These are phyloP conservation scores for Trichothecium roseum DNA, from an alignment of 2,329 filamentous ascomycete genomes.

Conservation along the genomic window DNA sequence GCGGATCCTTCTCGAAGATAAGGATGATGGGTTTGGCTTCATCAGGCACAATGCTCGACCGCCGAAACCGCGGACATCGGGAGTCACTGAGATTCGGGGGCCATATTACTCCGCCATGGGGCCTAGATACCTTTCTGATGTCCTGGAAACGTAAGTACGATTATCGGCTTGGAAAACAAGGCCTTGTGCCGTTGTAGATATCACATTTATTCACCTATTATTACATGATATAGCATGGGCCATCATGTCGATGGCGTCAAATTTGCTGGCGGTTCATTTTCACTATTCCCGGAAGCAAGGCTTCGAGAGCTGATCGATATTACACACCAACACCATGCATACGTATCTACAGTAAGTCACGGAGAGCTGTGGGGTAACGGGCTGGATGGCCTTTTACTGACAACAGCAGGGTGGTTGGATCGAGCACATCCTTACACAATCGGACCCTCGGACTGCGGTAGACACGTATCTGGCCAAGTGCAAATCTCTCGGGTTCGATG, in stretches of 20 bases:
- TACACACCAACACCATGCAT: conserved; percentile 12
- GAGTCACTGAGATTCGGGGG: conserved; percentile 44
- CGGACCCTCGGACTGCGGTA: conserved; percentile 30
- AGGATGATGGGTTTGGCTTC: conserved; percentile 36
- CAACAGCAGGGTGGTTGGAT: conserved; percentile 39
- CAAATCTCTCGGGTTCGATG: conserved; percentile 42
- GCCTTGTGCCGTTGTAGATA: too few relatives aligned
- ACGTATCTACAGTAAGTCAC: conserved; percentile 37
- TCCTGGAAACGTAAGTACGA: conserved; percentile 39
- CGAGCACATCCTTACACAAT: conserved; percentile 39
- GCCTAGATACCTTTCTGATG: conserved; percentile 38
- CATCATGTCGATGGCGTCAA: conserved; percentile 44
- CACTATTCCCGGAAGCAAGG: conserved; percentile 23
- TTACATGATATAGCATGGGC: conserved; percentile 31
- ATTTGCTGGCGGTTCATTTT: conserved; percentile 42
- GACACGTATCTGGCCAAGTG: conserved; percentile 40
- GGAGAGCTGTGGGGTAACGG: too few relatives aligned
- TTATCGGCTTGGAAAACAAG: too few relatives aligned
- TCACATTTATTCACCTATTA: too few relatives aligned
- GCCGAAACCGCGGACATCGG: conserved; percentile 34
- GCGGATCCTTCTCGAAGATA: conserved; percentile 32
- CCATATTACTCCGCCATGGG: conserved; percentile 46
- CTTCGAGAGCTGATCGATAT: conserved; percentile 4
- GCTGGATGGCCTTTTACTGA: too few relatives aligned
- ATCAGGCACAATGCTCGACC: conserved; percentile 35